Conservation (phyloP, 2,329 filamentous ascomycete genomes). For the Pseudogymnoascus sp. region DNA sequence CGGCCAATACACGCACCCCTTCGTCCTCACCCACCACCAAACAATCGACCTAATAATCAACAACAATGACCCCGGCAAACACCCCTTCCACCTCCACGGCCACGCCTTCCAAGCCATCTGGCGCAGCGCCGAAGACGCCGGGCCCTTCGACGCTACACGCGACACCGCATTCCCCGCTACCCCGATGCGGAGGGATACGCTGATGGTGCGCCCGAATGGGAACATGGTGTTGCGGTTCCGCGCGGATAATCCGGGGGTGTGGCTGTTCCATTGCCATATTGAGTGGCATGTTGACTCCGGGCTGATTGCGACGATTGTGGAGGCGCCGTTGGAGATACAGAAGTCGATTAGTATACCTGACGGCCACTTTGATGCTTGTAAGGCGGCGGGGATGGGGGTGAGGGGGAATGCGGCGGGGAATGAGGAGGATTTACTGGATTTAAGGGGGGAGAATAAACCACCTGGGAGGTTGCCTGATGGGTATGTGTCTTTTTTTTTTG, state of each 20-base stretch:
- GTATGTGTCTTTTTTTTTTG: slow-evolving; percentile 14
- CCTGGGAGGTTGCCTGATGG: slow-evolving; percentile 53
- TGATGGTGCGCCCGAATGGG: slow-evolving; percentile 55
- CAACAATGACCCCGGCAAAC: slow-evolving; percentile 61
- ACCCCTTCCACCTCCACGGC: slow-evolving; percentile 71
- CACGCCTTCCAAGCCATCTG: slow-evolving; percentile 62
- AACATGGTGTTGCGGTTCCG: slow-evolving; percentile 55
- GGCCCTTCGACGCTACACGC: slow-evolving; percentile 41
- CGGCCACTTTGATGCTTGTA: slow-evolving; percentile 50
- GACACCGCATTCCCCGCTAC: slow-evolving; percentile 40
- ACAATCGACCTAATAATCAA: slow-evolving; percentile 70
- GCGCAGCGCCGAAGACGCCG: slow-evolving; percentile 49
- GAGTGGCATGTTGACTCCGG: slow-evolving; percentile 38
- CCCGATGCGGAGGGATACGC: slow-evolving; percentile 61
- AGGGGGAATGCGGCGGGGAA: slow-evolving; percentile 70
- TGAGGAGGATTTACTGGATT: slow-evolving; percentile 51
- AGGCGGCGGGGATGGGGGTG: slow-evolving; percentile 39
- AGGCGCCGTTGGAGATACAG: slow-evolving; percentile 56
- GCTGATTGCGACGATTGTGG: slow-evolving; percentile 50
- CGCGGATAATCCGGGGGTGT: slow-evolving; percentile 26
- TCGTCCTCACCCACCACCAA: slow-evolving; percentile 59
- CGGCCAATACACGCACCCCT: slow-evolving; percentile 54
- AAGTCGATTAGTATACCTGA: slow-evolving; percentile 49
- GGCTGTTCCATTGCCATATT: slow-evolving; percentile 30
- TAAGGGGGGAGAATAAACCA: slow-evolving; percentile 50